Evolutionary conservation across 371 early-diverging fungal genomes (phyloP).

Genomic region (Mucor saturninus): DNA sequence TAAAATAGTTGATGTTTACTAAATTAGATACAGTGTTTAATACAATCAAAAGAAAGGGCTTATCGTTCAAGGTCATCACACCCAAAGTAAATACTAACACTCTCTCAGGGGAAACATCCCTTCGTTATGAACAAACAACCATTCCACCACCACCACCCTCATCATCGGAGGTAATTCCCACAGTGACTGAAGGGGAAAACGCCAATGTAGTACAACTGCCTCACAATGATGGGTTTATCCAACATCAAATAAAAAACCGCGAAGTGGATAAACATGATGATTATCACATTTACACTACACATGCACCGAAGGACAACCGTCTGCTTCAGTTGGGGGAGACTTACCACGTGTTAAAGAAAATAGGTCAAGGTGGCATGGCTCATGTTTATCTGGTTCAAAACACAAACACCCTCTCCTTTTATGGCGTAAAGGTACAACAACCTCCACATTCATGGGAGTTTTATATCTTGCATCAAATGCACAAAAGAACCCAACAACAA

Average conservation of each 20-base stretch:
- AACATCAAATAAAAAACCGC: constrained; percentile 4
- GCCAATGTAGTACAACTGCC: constrained; percentile 17
- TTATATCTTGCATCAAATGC: constrained; percentile 42
- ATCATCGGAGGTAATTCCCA: not conserved
- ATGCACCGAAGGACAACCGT: not conserved
- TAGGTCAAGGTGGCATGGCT: constrained; percentile 54
- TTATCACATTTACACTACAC: constrained; percentile 1
- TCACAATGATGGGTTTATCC: constrained; percentile 17
- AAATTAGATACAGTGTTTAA: too few species aligned
- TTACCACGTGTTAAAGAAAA: constrained; percentile 23
- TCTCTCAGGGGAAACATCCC: not conserved
- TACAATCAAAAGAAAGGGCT: too few species aligned
- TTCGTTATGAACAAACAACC: not conserved
- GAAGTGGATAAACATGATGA: not conserved
- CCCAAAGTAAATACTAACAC: not conserved
- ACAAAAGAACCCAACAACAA: constrained; percentile 1
- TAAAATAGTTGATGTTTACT: too few species aligned
- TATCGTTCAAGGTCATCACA: not conserved
- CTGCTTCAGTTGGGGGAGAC: constrained; percentile 10
- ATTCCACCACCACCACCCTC: not conserved
- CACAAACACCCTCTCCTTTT: not conserved
- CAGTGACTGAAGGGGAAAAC: too few species aligned
- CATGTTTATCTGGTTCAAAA: constrained; percentile 34
- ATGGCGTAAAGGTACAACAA: constrained; percentile 42
- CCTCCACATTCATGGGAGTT: constrained; percentile 52